Conservation (phyloP, 257 asterid species). For the Solanum etuberosum region DNA sequence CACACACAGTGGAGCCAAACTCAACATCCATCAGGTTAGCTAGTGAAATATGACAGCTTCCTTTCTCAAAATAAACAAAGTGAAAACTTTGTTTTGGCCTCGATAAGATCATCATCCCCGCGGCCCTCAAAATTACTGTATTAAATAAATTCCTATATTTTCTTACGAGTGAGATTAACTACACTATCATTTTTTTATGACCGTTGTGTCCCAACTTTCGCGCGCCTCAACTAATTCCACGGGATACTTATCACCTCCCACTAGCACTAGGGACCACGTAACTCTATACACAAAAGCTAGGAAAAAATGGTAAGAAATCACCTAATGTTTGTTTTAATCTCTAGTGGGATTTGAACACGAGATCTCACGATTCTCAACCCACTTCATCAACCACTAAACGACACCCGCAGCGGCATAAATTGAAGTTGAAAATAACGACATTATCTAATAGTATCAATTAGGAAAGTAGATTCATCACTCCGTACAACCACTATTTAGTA, state of each 20-base stretch:
- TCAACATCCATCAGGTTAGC: not conserved
- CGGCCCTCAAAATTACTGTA: not conserved
- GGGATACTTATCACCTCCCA: not conserved
- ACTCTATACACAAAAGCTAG: not conserved
- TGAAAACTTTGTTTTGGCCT: not conserved
- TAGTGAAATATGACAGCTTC: not conserved
- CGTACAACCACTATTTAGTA: not conserved
- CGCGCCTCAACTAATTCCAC: not conserved
- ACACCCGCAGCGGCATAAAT: not conserved
- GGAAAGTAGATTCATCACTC: not conserved
- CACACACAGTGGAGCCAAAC: not conserved
- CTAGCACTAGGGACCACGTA: not conserved
- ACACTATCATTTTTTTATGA: not conserved
- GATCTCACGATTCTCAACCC: not conserved
- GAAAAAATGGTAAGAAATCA: fast-evolving
- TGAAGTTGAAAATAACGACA: not conserved
- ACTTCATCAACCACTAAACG: not conserved
- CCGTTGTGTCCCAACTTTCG: not conserved
- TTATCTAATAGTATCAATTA: not conserved
- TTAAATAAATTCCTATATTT: not conserved
- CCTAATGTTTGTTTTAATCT: not conserved
- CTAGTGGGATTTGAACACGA: not conserved
- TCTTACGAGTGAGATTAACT: not conserved
- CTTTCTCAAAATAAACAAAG: not conserved
- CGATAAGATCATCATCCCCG: not conserved